A percentile compares a stretch with the other conserved stretches of the same genome.
Evolutionary conservation across 1,284 basidiomycete genomes (phyloP).

Genomic region (Ceratobasidium sp.): DNA sequence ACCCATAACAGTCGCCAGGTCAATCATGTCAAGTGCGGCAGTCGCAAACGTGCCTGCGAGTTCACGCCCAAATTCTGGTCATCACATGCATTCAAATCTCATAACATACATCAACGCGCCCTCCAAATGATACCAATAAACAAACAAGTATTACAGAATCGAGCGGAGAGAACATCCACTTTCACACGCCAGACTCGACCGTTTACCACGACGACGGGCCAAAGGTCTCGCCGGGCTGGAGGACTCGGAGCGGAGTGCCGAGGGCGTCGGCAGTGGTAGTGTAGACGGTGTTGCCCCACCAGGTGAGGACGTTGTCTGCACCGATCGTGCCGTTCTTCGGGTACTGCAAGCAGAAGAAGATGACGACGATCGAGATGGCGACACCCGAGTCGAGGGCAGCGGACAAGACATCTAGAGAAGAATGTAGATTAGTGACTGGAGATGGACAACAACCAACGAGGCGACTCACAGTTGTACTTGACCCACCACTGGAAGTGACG

Average conservation of each 20-base stretch:
- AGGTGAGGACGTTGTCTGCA: conserved; percentile 52
- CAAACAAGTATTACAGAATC: not conserved
- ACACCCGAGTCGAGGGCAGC: conserved; percentile 66
- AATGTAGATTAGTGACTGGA: conserved; percentile 64
- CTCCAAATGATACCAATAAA: not conserved
- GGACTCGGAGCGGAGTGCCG: conserved; percentile 53
- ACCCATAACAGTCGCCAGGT: too few relatives aligned
- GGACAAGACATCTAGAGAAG: conserved; percentile 58
- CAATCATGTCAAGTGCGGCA: too few relatives aligned
- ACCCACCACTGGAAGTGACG: conserved; percentile 47
- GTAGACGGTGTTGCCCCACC: conserved; percentile 65
- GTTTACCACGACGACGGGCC: conserved; percentile 45
- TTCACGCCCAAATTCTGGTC: not conserved
- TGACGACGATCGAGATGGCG: conserved; percentile 62
- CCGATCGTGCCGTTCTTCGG: conserved; percentile 63
- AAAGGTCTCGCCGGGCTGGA: conserved; percentile 53
- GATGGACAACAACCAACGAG: conserved; percentile 52
- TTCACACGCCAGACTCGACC: not conserved
- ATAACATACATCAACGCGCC: not conserved
- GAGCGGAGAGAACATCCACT: not conserved
- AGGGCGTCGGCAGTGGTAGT: conserved; percentile 52
- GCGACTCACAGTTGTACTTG: conserved; percentile 46
- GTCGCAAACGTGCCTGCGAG: too few relatives aligned
- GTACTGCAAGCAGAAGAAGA: conserved; percentile 70
- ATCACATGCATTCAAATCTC: conserved; percentile 5